Evolutionary conservation across 2,329 filamentous ascomycete genomes (phyloP).

Genomic region (Plenodomus biglobosus): DNA sequence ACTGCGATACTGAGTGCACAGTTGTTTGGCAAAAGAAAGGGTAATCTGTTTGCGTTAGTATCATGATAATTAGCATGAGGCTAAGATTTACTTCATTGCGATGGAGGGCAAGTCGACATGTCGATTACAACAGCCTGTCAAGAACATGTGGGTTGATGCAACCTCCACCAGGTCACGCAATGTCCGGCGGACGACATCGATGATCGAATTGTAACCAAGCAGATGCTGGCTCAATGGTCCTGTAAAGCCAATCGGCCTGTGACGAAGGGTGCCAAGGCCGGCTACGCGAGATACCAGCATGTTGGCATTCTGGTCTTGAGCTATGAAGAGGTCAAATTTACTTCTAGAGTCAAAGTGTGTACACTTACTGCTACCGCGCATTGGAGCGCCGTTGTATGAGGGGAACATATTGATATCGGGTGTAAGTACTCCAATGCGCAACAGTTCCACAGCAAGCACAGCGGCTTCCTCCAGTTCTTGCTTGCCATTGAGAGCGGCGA

Average conservation of each 20-base stretch:
- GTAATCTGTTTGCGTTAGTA: constrained; percentile 49
- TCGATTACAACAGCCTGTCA: constrained; percentile 76
- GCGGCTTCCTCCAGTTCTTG: constrained; percentile 71
- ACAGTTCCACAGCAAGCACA: constrained; percentile 81
- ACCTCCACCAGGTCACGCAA: constrained; percentile 84
- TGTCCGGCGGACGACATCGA: constrained; percentile 74
- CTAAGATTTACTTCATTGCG: constrained; percentile 64
- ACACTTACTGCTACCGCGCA: constrained; percentile 53
- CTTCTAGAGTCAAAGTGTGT: neutral
- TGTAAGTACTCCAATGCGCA: constrained; percentile 77
- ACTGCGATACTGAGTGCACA: constrained; percentile 77
- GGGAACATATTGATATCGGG: constrained; percentile 62
- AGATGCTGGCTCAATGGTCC: constrained; percentile 90
- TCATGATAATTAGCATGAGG: constrained; percentile 28
- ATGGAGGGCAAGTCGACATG: constrained; percentile 63
- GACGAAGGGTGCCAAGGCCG: constrained; percentile 77
- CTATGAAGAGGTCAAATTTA: constrained; percentile 42
- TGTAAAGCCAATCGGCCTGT: constrained; percentile 86
- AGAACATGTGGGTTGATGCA: constrained; percentile 74
- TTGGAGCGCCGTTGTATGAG: constrained; percentile 59
- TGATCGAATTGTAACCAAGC: constrained; percentile 81
- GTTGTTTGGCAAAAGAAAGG: constrained; percentile 70
- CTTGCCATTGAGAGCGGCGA: constrained; percentile 63
- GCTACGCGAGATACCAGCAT: constrained; percentile 85
- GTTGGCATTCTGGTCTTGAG: constrained; percentile 75